A percentile compares a stretch with the other conserved stretches of the same genome.
phyloP scores from a whole-genome alignment of 2,329 filamentous ascomycete species.

The Lanzia echinophila region DNA sequence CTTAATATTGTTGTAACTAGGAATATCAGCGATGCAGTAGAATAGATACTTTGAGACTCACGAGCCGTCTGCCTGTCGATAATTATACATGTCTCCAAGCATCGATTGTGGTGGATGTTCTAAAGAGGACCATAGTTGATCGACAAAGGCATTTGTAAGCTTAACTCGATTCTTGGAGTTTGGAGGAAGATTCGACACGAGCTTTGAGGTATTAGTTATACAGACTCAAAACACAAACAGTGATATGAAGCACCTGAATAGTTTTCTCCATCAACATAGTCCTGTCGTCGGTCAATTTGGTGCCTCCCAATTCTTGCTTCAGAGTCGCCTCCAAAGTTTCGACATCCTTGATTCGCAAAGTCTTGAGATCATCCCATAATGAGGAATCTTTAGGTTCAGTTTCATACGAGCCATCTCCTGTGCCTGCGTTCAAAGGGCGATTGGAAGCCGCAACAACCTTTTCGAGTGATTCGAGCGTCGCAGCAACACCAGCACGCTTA shows the following conservation, averaged over 20 bases:
- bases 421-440: slow-evolving; percentile 56
- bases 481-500: slow-evolving; percentile 10
- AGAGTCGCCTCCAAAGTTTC: slow-evolving; percentile 55
- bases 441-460: slow-evolving; percentile 40
- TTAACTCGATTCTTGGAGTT: slow-evolving; percentile 45
- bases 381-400: slow-evolving; percentile 42
- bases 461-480: slow-evolving; percentile 12
- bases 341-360: slow-evolving; percentile 46
- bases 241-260: slow-evolving; percentile 44
- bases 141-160: slow-evolving; percentile 61
- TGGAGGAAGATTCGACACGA: slow-evolving; percentile 58
- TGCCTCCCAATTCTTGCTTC: slow-evolving; percentile 54
- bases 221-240: not conserved
- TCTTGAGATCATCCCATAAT: slow-evolving; percentile 50
- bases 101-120: slow-evolving; percentile 66
- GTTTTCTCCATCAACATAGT: slow-evolving; percentile 70
- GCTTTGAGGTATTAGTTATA: slow-evolving; percentile 30
- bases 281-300: slow-evolving; percentile 61
- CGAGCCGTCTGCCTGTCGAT: slow-evolving; percentile 59
- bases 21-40: not conserved
- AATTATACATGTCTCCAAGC: slow-evolving; percentile 53
- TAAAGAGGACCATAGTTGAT: slow-evolving; percentile 62
- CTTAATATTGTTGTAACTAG: slow-evolving; percentile 43
- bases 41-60: slow-evolving; percentile 38
- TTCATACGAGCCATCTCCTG: slow-evolving; percentile 55